Base-by-base conservation (phyloP, 768 basidiomycete genomes). In the Psilocybe cubensis region DNA sequence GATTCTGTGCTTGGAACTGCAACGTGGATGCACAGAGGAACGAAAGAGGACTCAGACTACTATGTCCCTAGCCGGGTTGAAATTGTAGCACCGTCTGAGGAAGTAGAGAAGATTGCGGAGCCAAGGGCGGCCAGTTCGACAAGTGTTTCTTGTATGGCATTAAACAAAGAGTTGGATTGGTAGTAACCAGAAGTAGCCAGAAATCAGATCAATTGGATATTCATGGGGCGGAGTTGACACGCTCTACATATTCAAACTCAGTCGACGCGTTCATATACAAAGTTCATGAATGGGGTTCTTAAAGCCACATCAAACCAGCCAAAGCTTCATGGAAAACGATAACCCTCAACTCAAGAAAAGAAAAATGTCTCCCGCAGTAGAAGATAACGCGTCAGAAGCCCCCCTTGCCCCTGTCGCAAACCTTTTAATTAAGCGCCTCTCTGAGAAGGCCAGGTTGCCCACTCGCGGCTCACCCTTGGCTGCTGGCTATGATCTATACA, bases 401-500 rank as follows among this genome's bases (percentile, higher is more conserved):
- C 60, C 77, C 5, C 50, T 74, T 9, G 72, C 78, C 3, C 80
- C 82, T 44, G 66, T 72, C 7, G 64, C 77, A 1, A 80, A 80
- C 44, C 83, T 98, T 18, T 84, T 94, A 52, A 83, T 99, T 68
- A 97, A 97, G 69, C 84, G 86, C 29, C 86, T 91, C 33, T 94
- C 92, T 2, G 83, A 86, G 17, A 91, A 87, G 66, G 97, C 92
- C 23, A 89, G 71, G 60, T 69, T 94, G 20, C 97, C 97, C 2
- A 94, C 91, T 9, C 84, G 94, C 48, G 96, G 97, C 0, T 94
- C 91, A 2, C 73, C 85, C 2, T 77, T 94, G 47, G 84, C 96
- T 2, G 97, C 97, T 1, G 97, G 97, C 4, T 97, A 98, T 68
- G 97, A 99, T 72, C 79, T 99, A 33, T 96, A 94, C 76, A 90